A percentile compares a stretch with the other conserved stretches of the same genome.
phyloP scores from a whole-genome alignment of 2,329 filamentous ascomycete genomes.

The Ramularia endophylla region DNA sequence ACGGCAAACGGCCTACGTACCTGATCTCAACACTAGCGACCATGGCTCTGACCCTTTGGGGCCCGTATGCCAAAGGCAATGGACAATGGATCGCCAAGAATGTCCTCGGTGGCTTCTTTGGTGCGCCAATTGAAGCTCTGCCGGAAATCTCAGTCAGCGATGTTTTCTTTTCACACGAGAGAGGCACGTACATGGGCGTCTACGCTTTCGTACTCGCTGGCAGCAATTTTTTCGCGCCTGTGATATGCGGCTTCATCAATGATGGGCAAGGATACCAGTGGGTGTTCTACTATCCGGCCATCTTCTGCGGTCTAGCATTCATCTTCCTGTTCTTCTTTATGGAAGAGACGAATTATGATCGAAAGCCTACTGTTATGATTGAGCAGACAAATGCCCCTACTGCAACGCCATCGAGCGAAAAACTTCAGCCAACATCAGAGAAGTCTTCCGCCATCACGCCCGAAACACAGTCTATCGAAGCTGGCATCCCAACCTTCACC shows the following conservation, averaged over 20 bases:
- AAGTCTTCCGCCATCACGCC: too few species aligned
- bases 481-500: too few species aligned
- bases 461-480: too few species aligned
- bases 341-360: conserved; percentile 52
- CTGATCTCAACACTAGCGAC: conserved; percentile 38
- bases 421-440: too few species aligned
- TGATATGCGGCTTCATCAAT: conserved; percentile 46
- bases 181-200: conserved; percentile 24
- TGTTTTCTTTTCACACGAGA: conserved; percentile 24
- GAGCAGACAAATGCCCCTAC: not conserved
- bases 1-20: conserved; percentile 47
- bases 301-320: conserved; percentile 44
- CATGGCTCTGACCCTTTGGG: conserved; percentile 40
- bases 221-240: conserved; percentile 28
- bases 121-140: conserved; percentile 45
- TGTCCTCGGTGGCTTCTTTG: conserved; percentile 44
- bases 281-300: conserved; percentile 48
- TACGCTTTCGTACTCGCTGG: conserved; percentile 22
- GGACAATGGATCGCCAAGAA: conserved; percentile 45
- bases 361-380: conserved; percentile 8
- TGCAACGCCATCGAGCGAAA: conserved; percentile 1
- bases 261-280: conserved; percentile 45
- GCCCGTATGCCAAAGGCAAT: conserved; percentile 38
- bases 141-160: conserved; percentile 31
- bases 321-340: conserved; percentile 53